Conservation (phyloP, 768 basidiomycete species). For the Auricularia sp. region DNA sequence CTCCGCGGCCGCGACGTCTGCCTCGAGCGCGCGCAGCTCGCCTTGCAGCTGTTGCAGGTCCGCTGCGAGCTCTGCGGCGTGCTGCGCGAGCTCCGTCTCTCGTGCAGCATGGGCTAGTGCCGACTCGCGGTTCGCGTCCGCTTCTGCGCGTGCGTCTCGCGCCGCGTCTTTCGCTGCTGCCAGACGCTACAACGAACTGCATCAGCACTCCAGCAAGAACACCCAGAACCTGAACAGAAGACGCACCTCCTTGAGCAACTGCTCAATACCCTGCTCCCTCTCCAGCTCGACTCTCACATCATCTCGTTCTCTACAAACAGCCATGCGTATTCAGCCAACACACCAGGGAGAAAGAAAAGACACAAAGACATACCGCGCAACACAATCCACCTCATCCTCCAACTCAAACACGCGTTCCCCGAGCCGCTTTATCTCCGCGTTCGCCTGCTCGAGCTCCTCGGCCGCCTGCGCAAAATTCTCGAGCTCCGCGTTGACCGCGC, state of each 20-base stretch:
- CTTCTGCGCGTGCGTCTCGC: constrained; percentile 45
- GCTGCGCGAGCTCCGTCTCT: neutral
- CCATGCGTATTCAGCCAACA: neutral
- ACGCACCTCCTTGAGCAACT: constrained; percentile 72
- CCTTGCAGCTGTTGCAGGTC: constrained; percentile 37
- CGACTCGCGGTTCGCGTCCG: constrained; percentile 37
- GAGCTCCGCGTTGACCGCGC: constrained; percentile 37
- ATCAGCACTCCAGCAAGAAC: neutral
- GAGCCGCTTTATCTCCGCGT: constrained; percentile 69
- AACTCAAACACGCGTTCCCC: constrained; percentile 69
- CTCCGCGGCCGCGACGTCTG: constrained; percentile 64
- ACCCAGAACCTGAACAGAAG: neutral
- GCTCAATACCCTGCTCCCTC: constrained; percentile 51
- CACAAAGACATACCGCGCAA: neutral
- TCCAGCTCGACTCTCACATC: constrained; percentile 73
- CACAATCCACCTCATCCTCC: constrained; percentile 75
- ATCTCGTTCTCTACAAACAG: constrained; percentile 57
- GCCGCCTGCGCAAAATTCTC: constrained; percentile 72
- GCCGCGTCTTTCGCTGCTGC: constrained; percentile 51
- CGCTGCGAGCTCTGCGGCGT: neutral
- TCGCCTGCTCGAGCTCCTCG: constrained; percentile 68
- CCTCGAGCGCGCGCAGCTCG: constrained; percentile 60
- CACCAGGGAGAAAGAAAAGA: neutral
- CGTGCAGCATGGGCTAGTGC: neutral
- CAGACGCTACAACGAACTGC: constrained; percentile 49